A percentile compares a stretch with the other conserved stretches of the same genome.
Conservation (phyloP, 192 early-diverging fungal genomes). For the Backusella liffmaniae region DNA sequence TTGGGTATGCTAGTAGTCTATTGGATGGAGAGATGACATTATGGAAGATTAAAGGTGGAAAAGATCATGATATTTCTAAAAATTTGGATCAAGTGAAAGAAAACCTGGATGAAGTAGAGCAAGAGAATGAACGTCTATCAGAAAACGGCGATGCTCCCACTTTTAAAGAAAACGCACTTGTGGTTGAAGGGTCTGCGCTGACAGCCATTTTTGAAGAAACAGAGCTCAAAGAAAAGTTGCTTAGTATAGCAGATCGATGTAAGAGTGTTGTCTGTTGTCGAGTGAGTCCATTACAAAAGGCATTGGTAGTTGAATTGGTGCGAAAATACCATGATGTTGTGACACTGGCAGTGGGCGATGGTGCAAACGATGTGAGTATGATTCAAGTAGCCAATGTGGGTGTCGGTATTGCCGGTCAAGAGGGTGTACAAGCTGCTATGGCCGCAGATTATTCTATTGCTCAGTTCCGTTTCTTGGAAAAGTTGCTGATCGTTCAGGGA, state of each 20-base stretch:
- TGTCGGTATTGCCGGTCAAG: conserved; percentile 74
- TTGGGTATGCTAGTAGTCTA: conserved; percentile 84
- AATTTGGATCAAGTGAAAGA: conserved; percentile 51
- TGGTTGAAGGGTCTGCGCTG: conserved; percentile 83
- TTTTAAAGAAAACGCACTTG: conserved; percentile 57
- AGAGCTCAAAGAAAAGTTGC: conserved; percentile 55
- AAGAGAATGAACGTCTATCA: neutral
- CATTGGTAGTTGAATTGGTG: conserved; percentile 88
- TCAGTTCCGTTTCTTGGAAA: conserved; percentile 87
- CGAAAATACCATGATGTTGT: conserved; percentile 69
- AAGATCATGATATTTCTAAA: neutral
- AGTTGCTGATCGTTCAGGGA: conserved; percentile 90
- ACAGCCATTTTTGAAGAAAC: conserved; percentile 48
- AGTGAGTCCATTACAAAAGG: conserved; percentile 93
- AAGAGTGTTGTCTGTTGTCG: conserved; percentile 93
- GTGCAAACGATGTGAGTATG: conserved; percentile 94
- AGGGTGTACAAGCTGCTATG: conserved; percentile 90
- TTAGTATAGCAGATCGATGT: conserved; percentile 69
- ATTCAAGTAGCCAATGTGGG: conserved; percentile 95
- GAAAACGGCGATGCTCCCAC: neutral
- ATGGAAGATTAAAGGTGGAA: conserved; percentile 48
- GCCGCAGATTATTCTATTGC: conserved; percentile 92
- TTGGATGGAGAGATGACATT: conserved; percentile 68
- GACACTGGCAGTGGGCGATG: conserved; percentile 74
- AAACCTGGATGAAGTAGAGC: neutral